phyloP scores from a whole-genome alignment of 2,329 filamentous ascomycete species.

The Neonectria punicea region DNA sequence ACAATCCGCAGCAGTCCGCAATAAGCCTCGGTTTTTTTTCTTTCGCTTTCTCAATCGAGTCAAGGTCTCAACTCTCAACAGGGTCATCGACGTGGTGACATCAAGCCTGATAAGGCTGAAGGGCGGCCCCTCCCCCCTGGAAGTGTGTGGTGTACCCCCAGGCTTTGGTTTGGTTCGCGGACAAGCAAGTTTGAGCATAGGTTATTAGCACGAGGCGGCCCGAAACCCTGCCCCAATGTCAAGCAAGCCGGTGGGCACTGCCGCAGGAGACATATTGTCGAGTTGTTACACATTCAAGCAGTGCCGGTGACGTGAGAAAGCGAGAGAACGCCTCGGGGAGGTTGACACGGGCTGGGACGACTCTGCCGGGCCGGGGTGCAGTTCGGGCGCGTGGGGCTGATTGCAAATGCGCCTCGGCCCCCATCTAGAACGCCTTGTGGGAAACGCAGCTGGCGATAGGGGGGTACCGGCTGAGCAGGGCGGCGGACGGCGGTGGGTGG shows the following conservation, averaged over 20 bases:
- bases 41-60: slow-evolving; percentile 26
- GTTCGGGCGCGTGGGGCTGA: slow-evolving; percentile 37
- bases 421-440: slow-evolving; percentile 42
- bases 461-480: slow-evolving; percentile 22
- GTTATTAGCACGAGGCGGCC: neutral
- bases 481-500: neutral
- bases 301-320: slow-evolving; percentile 19
- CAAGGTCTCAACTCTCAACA: slow-evolving; percentile 27
- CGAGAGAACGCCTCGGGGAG: slow-evolving; percentile 32
- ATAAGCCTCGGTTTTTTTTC: slow-evolving; percentile 26
- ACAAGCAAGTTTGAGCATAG: neutral
- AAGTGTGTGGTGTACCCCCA: neutral
- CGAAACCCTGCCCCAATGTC: slow-evolving; percentile 25
- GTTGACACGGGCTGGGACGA: slow-evolving; percentile 34
- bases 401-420: slow-evolving; percentile 40
- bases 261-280: slow-evolving; percentile 5
- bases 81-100: slow-evolving; percentile 29
- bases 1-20: neutral
- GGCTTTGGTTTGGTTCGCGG: slow-evolving; percentile 5
- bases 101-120: slow-evolving; percentile 42
- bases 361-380: slow-evolving; percentile 19
- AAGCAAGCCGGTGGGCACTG: slow-evolving; percentile 28
- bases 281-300: neutral
- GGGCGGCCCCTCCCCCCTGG: slow-evolving; percentile 8
- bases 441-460: slow-evolving; percentile 25